phyloP scores from a whole-genome alignment of 139 green algal species.

The Desmodesmus armatus region DNA sequence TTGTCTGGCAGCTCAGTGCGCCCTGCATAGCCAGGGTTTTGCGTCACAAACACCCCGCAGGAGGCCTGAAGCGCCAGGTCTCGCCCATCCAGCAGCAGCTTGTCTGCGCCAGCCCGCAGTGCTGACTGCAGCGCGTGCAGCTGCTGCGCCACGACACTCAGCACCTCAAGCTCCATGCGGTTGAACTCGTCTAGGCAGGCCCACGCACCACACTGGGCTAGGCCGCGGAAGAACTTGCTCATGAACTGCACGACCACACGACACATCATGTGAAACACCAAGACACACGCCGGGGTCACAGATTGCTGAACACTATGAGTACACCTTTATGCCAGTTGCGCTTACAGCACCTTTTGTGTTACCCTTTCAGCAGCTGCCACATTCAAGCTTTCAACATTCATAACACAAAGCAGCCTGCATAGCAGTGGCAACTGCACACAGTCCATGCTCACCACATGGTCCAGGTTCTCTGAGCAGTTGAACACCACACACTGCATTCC shows the following conservation, averaged over 20 bases:
- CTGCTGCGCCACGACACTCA: slow-evolving; percentile 62
- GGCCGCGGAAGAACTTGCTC: slow-evolving; percentile 81
- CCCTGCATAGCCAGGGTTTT: slow-evolving; percentile 89
- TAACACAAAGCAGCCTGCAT: too few species aligned
- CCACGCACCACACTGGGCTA: slow-evolving; percentile 84
- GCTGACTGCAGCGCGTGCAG: slow-evolving; percentile 59
- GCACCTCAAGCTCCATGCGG: slow-evolving; percentile 84
- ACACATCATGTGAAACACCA: too few species aligned
- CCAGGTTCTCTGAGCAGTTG: slow-evolving; percentile 89
- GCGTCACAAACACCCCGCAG: slow-evolving; percentile 87
- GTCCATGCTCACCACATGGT: slow-evolving; percentile 75
- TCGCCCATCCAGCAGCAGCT: slow-evolving; percentile 88
- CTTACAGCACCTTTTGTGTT: too few species aligned
- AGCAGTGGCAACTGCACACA: too few species aligned
- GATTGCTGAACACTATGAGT: too few species aligned
- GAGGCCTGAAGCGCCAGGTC: slow-evolving; percentile 80
- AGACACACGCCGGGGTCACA: too few species aligned
- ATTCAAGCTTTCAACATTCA: too few species aligned
- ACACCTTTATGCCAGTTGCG: too few species aligned
- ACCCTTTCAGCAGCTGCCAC: too few species aligned
- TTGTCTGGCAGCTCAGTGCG: slow-evolving; percentile 88
- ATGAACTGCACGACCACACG: slow-evolving; percentile 82
- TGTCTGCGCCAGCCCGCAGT: slow-evolving; percentile 67
- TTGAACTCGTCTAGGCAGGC: slow-evolving; percentile 95
- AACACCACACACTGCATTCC: slow-evolving; percentile 89